Evolutionary conservation across 805 yeast species (phyloP).

Genomic region (Starmerella davenportii): DNA sequence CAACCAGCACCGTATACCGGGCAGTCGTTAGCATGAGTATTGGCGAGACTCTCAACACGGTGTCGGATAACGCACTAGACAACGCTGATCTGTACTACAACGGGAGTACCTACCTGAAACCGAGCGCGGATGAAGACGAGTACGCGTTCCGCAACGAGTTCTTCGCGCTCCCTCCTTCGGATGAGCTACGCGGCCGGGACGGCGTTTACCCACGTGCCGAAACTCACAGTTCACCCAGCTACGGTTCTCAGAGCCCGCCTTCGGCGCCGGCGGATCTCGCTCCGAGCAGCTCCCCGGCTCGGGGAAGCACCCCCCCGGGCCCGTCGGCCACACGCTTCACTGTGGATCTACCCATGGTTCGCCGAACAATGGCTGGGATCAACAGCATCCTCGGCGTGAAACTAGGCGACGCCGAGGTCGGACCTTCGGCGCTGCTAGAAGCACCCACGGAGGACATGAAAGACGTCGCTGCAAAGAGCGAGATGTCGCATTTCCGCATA

Average conservation of each 20-base stretch:
- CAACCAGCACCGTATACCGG: background rate
- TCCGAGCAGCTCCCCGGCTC: background rate
- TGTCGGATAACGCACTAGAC: background rate
- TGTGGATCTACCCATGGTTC: conserved; percentile 10
- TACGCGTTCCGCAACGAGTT: background rate
- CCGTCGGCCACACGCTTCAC: conserved; percentile 1
- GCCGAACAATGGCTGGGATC: conserved; percentile 14
- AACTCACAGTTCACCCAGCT: background rate
- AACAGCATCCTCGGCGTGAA: conserved; percentile 15
- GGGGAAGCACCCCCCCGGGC: background rate
- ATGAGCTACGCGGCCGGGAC: background rate
- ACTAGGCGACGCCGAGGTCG: conserved; percentile 15
- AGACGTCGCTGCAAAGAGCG: conserved; percentile 13
- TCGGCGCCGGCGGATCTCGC: background rate
- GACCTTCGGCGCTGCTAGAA: conserved; percentile 11
- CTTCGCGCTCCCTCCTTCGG: background rate
- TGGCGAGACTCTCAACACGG: background rate
- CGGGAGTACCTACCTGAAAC: background rate
- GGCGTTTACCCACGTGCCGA: background rate
- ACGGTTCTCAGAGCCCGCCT: background rate
- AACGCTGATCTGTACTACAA: background rate
- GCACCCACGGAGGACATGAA: conserved; percentile 2
- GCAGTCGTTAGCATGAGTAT: background rate
- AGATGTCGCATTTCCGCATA: conserved; percentile 34
- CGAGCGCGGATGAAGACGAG: background rate